Conservation (phyloP, 495 filamentous ascomycete genomes). For the Emericellopsis terricola region DNA sequence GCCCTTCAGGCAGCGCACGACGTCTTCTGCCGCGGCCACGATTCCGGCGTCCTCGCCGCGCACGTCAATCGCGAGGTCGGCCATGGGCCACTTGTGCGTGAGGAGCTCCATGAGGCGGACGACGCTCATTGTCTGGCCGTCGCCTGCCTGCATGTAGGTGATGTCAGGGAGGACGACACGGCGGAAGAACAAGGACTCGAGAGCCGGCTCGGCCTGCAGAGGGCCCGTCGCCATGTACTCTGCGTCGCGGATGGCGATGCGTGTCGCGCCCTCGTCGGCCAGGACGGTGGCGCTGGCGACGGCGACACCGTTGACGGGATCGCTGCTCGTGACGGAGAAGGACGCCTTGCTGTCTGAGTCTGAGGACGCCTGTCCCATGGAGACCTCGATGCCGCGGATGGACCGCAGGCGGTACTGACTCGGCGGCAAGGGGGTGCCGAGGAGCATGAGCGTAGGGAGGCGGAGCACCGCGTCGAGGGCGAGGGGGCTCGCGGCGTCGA, state of each 20-base stretch:
- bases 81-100: constrained; percentile 6
- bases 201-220: neutral
- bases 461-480: neutral
- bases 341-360: neutral
- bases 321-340: neutral
- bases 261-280: neutral
- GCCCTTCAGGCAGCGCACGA: too few species aligned
- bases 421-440: neutral
- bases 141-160: neutral
- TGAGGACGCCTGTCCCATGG: neutral
- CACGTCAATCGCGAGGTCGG: constrained; percentile 1
- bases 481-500: too few species aligned
- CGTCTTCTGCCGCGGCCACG: too few species aligned
- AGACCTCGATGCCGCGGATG: neutral
- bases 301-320: neutral
- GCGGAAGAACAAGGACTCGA: neutral
- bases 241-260: neutral
- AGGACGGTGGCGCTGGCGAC: neutral
- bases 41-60: too few species aligned
- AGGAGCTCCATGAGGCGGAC: neutral
- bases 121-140: neutral
- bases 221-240: neutral
- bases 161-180: neutral
- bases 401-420: neutral
- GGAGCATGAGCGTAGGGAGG: neutral